Conservation (phyloP, 2,329 filamentous ascomycete species). For the Penicillium expansum region DNA sequence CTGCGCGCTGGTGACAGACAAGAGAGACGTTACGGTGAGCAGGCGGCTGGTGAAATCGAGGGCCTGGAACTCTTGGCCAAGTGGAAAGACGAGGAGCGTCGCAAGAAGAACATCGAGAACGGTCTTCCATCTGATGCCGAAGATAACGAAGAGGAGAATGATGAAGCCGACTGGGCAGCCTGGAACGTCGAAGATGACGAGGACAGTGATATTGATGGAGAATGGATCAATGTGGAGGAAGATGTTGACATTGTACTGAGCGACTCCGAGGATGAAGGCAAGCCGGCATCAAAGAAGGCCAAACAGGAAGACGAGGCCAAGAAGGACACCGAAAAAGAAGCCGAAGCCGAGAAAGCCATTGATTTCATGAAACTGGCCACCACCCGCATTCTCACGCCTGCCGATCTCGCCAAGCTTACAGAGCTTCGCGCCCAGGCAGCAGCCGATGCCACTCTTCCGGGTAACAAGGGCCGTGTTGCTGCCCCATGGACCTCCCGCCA, state of each 20-base stretch:
- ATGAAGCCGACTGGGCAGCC: conserved; percentile 57
- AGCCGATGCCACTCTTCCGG: conserved; percentile 61
- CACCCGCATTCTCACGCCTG: conserved; percentile 88
- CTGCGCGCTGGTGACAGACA: conserved; percentile 72
- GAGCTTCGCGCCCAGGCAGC: conserved; percentile 76
- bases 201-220: conserved; percentile 70
- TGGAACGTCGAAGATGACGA: conserved; percentile 61
- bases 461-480: conserved; percentile 45
- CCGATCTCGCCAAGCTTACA: conserved; percentile 89
- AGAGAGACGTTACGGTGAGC: conserved; percentile 78
- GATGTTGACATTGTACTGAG: conserved; percentile 74
- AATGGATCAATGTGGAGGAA: conserved; percentile 87
- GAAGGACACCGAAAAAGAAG: conserved; percentile 33
- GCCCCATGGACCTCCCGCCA: conserved; percentile 58
- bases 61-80: conserved; percentile 86
- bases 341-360: conserved; percentile 40
- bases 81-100: conserved; percentile 89
- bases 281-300: conserved; percentile 59
- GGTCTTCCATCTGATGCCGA: conserved; percentile 62
- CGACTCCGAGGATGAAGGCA: conserved; percentile 70
- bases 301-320: conserved; percentile 48
- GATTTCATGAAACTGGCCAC: conserved; percentile 68
- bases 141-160: conserved; percentile 60
- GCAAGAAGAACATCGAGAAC: conserved; percentile 67
- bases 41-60: conserved; percentile 77